phyloP scores from a whole-genome alignment of 2,329 filamentous ascomycete genomes.

The Colletotrichum eremochloae region DNA sequence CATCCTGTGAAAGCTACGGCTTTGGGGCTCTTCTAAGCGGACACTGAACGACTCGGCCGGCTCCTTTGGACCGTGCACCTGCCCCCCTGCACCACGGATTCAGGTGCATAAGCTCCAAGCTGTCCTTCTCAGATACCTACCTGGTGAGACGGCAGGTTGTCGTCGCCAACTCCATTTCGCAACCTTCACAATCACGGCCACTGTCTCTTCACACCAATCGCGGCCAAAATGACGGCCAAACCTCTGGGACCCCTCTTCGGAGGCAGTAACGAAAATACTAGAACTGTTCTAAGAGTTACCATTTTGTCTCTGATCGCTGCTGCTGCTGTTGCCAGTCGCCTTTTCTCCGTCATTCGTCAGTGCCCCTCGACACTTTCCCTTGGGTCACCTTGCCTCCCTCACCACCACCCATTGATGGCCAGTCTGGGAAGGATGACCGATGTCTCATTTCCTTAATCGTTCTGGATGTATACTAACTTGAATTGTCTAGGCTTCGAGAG shows the following conservation, averaged over 20 bases:
- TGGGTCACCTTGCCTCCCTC: background rate
- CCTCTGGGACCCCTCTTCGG: slow-evolving; percentile 74
- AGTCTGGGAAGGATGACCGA: background rate
- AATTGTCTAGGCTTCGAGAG: slow-evolving; percentile 84
- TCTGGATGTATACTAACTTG: slow-evolving; percentile 49
- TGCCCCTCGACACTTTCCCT: slow-evolving; percentile 47
- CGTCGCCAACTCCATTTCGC: slow-evolving; percentile 39
- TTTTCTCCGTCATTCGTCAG: slow-evolving; percentile 98
- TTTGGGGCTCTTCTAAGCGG: slow-evolving; percentile 15
- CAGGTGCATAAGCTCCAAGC: slow-evolving; percentile 57
- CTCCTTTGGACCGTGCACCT: slow-evolving; percentile 37
- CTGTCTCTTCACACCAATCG: slow-evolving; percentile 45
- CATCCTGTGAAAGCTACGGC: slow-evolving; percentile 17
- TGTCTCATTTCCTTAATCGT: background rate
- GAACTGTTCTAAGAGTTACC: slow-evolving; percentile 86
- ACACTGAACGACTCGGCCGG: slow-evolving; percentile 31
- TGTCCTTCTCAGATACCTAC: slow-evolving; percentile 53
- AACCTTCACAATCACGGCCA: slow-evolving; percentile 41
- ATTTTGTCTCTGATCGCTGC: slow-evolving; percentile 93
- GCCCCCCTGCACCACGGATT: slow-evolving; percentile 37
- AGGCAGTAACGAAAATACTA: slow-evolving; percentile 84
- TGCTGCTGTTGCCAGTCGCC: slow-evolving; percentile 89
- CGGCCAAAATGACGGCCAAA: slow-evolving; percentile 60
- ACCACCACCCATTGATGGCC: slow-evolving; percentile 26
- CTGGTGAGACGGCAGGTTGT: slow-evolving; percentile 36